These are phyloP conservation scores for Ophiocordyceps polyrhachis-furcata DNA, from an alignment of 2,329 filamentous ascomycete genomes.

Conservation along the genomic window DNA sequence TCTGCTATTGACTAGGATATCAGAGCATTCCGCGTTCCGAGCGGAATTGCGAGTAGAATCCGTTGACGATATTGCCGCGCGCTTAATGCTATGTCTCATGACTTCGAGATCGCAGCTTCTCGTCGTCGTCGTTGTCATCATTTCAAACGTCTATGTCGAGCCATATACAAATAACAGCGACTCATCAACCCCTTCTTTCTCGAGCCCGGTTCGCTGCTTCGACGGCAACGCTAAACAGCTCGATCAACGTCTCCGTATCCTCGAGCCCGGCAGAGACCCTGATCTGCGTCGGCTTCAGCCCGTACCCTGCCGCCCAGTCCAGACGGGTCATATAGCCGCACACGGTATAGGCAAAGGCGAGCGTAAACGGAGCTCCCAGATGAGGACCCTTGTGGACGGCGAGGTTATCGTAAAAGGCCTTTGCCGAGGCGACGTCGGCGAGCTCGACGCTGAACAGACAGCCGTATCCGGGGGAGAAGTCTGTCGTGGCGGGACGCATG, in stretches of 20 bases:
- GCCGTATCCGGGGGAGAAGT: slow-evolving; percentile 29
- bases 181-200: no score
- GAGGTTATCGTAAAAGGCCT: slow-evolving; percentile 24
- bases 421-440: slow-evolving; percentile 11
- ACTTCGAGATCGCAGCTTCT: no score
- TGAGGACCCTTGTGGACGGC: slow-evolving; percentile 25
- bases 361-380: slow-evolving; percentile 25
- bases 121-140: no score
- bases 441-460: slow-evolving; percentile 29
- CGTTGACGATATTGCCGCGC: no score
- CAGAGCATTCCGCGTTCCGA: background rate
- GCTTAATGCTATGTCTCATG: no score
- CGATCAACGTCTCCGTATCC: background rate
- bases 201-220: background rate
- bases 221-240: background rate
- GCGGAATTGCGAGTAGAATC: background rate
- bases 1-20: no score
- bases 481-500: slow-evolving; percentile 15
- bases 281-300: slow-evolving; percentile 2
- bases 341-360: slow-evolving; percentile 15
- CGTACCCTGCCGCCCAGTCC: slow-evolving; percentile 13
- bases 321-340: slow-evolving; percentile 14
- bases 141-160: no score
- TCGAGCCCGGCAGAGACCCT: slow-evolving; percentile 4
- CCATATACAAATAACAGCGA: no score